These are phyloP conservation scores for Cryptococcus wingfieldii DNA, from an alignment of 1,284 basidiomycete species.

Conservation along the genomic window DNA sequence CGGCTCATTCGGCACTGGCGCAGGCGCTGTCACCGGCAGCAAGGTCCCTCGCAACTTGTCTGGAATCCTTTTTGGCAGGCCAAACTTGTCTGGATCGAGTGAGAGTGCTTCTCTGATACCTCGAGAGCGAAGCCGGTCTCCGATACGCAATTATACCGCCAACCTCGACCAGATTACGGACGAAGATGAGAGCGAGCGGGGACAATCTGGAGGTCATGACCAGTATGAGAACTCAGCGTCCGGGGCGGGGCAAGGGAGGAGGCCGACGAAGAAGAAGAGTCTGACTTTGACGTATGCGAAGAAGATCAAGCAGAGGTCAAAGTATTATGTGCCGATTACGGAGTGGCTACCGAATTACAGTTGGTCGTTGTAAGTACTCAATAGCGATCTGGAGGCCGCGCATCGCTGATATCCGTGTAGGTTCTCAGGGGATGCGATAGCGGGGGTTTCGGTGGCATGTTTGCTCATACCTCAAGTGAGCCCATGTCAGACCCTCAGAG, in stretches of 20 bases:
- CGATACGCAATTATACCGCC: slow-evolving; percentile 1
- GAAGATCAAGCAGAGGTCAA: slow-evolving; percentile 45
- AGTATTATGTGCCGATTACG: slow-evolving; percentile 49
- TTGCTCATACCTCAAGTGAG: slow-evolving; percentile 79
- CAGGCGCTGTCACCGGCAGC: background rate
- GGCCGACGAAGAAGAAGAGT: slow-evolving; percentile 2
- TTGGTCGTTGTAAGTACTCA: slow-evolving; percentile 58
- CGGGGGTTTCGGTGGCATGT: slow-evolving; percentile 76
- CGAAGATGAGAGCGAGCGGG: background rate
- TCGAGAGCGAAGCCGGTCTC: background rate
- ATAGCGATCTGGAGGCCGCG: background rate
- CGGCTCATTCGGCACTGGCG: background rate
- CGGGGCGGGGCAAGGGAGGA: background rate
- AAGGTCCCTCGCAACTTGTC: background rate
- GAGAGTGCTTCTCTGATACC: background rate
- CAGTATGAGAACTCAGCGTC: background rate
- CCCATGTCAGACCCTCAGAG: background rate
- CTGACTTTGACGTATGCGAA: slow-evolving; percentile 15
- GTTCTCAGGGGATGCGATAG: slow-evolving; percentile 72
- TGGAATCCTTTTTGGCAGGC: background rate
- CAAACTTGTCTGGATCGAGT: background rate
- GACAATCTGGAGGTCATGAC: background rate
- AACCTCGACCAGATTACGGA: background rate
- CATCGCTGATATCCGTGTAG: slow-evolving; percentile 47
- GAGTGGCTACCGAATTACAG: slow-evolving; percentile 81